Percentiles rank a stretch among this genome's conserved stretches.
These are phyloP conservation scores for Claviceps purpurea DNA, from an alignment of 2,329 filamentous ascomycete genomes.

Conservation along the genomic window DNA sequence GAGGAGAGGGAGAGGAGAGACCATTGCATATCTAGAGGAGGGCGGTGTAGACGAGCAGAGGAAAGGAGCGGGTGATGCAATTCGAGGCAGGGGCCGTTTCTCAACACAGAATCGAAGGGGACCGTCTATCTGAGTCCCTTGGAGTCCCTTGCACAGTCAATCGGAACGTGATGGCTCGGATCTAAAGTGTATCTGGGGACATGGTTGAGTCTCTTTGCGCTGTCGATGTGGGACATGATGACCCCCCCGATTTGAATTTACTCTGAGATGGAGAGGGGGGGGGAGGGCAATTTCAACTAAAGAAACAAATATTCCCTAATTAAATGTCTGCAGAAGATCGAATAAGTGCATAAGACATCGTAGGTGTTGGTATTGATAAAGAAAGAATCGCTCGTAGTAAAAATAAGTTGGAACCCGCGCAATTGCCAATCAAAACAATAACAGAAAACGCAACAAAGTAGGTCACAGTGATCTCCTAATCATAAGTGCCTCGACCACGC, in stretches of 20 bases:
- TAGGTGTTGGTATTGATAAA: neutral
- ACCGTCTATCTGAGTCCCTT: too few species aligned
- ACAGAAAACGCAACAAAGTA: neutral
- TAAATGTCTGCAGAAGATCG: neutral
- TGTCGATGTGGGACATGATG: neutral
- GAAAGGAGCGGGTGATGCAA: too few species aligned
- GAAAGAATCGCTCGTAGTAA: neutral
- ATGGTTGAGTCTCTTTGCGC: constrained; percentile 2
- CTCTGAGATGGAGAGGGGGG: neutral
- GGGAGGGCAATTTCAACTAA: neutral
- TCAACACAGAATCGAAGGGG: too few species aligned
- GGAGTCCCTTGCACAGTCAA: too few species aligned
- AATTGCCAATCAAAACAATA: neutral
- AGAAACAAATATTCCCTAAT: too few species aligned
- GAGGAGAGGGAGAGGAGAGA: too few species aligned
- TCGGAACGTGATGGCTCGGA: too few species aligned
- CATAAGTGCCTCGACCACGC: neutral
- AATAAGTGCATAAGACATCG: neutral
- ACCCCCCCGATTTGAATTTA: neutral
- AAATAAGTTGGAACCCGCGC: neutral
- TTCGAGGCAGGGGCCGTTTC: too few species aligned
- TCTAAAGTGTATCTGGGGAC: too few species aligned
- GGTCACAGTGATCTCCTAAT: neutral
- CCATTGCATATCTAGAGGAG: constrained; percentile 19
- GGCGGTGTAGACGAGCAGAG: neutral